These are phyloP conservation scores for Colletotrichum noveboracense DNA, from an alignment of 2,329 filamentous ascomycete genomes.

Conservation along the genomic window DNA sequence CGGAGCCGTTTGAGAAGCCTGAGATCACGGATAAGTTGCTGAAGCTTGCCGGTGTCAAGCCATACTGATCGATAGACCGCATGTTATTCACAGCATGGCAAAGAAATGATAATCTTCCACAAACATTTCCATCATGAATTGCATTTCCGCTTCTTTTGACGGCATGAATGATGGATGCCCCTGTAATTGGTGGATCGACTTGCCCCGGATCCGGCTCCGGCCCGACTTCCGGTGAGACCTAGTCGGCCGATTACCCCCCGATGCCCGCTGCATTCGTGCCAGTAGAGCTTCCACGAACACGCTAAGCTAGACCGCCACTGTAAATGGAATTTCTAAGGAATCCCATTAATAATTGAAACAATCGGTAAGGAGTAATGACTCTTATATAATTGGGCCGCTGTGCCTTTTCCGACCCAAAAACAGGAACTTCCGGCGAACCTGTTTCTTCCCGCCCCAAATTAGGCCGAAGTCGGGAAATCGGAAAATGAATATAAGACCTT, in stretches of 20 bases:
- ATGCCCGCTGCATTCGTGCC: background rate
- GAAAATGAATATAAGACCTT: background rate
- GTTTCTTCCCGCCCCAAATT: background rate
- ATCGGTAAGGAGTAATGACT: background rate
- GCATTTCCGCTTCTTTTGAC: background rate
- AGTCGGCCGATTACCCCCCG: background rate
- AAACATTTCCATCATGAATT: rapidly evolving
- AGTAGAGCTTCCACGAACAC: background rate
- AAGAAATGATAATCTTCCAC: background rate
- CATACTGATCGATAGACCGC: background rate
- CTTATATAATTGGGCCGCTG: background rate
- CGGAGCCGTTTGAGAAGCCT: slow-evolving; percentile 28
- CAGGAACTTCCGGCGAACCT: background rate
- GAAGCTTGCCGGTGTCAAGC: slow-evolving; percentile 31
- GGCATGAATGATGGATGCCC: background rate
- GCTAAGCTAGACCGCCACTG: background rate
- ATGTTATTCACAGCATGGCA: background rate
- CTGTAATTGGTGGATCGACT: slow-evolving; percentile 6
- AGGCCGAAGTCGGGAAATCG: background rate
- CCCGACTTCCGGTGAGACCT: background rate
- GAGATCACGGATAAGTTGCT: slow-evolving; percentile 28
- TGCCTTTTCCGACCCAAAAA: background rate
- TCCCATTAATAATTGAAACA: background rate
- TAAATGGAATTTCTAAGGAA: background rate
- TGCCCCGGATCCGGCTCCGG: background rate